A percentile compares a stretch with the other conserved stretches of the same genome.
Evolutionary conservation across 2,329 filamentous ascomycete species (phyloP).

Genomic region (Aureobasidium sp.): DNA sequence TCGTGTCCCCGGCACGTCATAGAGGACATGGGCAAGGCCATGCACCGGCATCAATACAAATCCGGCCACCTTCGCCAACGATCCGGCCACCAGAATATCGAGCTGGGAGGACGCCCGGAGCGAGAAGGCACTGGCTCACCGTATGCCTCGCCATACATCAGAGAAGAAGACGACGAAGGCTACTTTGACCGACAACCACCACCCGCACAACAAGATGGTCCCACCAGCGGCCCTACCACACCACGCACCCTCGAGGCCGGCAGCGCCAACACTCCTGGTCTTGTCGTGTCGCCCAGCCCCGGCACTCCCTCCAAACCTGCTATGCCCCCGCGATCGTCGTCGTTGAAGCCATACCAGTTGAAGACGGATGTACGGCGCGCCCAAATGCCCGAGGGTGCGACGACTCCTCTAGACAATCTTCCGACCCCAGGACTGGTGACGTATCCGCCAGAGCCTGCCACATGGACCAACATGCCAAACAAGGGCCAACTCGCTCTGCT

Average conservation of each 20-base stretch:
- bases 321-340: conserved; percentile 5
- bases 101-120: conserved; percentile 9
- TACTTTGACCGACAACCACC: conserved; percentile 11
- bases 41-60: conserved; percentile 16
- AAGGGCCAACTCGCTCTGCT: conserved; percentile 37
- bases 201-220: conserved; percentile 4
- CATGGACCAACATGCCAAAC: conserved; percentile 37
- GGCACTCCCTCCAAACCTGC: conserved; percentile 2
- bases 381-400: conserved; percentile 1
- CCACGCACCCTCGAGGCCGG: conserved; percentile 11
- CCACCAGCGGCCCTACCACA: conserved; percentile 1
- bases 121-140: conserved; percentile 3
- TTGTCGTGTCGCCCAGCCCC: neutral
- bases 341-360: conserved; percentile 4
- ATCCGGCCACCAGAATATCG: conserved; percentile 20
- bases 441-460: conserved; percentile 23
- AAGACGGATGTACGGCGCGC: neutral
- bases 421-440: conserved; percentile 14
- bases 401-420: conserved; percentile 2
- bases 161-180: conserved; percentile 17
- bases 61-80: conserved; percentile 24
- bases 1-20: conserved; percentile 6
- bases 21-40: neutral
- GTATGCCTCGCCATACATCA: conserved; percentile 13
- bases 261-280: conserved; percentile 7